Evolutionary conservation across 2,329 filamentous ascomycete genomes (phyloP), one percentile per base, ranked within the genome.

Genomic region (Mariannaea sp.): DNA sequence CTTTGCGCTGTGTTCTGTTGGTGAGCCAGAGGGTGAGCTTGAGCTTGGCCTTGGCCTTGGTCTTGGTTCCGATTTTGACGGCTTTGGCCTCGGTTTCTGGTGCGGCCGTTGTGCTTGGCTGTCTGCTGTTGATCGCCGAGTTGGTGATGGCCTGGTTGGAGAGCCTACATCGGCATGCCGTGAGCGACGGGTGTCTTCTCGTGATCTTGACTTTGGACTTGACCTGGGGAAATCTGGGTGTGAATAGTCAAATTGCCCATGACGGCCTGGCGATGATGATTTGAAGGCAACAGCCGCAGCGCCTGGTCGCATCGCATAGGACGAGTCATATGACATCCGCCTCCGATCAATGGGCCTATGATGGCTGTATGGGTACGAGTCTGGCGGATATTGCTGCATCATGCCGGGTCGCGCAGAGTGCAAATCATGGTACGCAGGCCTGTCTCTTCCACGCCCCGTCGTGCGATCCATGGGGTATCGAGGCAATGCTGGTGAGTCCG

Each of bases 301-400:
- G 3, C 49, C 52, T 1, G 48, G 49, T 22, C 51, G 61, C 8
- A 54, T 43, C 0, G 56, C 42, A 6, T 36, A 54, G 0, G 55
- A 51, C 10, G 56, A 30, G 0, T 65, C 63, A 32, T 65, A 58
- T 0, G 60, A 65, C 8, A 54, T 43, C 3, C 53, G 30, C 8
- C 62, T 47, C 10, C 26, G 53, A 1, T 58, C 50, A 7, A 54
- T 35, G 2, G 57, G 61, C 3, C 61, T 42, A 0, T 56, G 50
- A 0, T 56, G 50, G 4, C 57, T 8, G 13, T 39, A 39, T 7
- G 36, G 56, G 9, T 61, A 39, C 12, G 36, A 57, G 9, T 61
- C 59, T 4, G 57, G 55, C 0, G 57, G 57, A 13, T 64, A 61
- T 12, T 56, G 53, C 12, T 56, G 53, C 12, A 52, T 61, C 45